Conservation (phyloP, 2,329 filamentous ascomycete species). For the Grosmannia serpens region DNA sequence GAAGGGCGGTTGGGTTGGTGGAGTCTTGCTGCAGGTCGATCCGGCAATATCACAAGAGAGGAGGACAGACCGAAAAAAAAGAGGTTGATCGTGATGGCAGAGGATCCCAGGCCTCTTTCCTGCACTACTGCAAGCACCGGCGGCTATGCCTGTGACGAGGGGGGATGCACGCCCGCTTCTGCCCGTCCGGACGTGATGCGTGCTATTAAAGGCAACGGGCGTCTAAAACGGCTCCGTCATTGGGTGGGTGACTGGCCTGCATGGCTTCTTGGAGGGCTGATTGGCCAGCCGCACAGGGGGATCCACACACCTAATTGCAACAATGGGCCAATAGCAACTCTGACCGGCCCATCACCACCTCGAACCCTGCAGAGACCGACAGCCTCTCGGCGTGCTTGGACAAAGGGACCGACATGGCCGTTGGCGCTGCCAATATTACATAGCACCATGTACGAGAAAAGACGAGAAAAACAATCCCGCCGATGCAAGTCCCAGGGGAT, state of each 20-base stretch:
- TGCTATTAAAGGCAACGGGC: not conserved
- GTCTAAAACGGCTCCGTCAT: not conserved
- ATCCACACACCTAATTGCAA: not conserved
- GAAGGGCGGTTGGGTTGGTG: not conserved
- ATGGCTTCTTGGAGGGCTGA: not conserved
- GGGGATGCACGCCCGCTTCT: not conserved
- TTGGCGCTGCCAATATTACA: not conserved
- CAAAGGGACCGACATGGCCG: not conserved
- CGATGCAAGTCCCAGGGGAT: not conserved
- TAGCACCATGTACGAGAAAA: too few relatives aligned
- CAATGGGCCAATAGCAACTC: not conserved
- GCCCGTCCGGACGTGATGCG: not conserved
- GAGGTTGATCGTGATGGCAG: not conserved
- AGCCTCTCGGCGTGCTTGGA: not conserved
- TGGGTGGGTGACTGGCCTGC: not conserved
- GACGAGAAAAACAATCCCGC: not conserved
- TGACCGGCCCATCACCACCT: not conserved
- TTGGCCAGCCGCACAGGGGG: not conserved
- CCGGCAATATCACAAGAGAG: not conserved
- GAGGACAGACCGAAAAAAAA: not conserved
- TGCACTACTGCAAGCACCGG: not conserved
- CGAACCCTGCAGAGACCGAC: not conserved
- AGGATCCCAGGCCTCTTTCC: not conserved
- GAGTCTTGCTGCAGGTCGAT: not conserved
- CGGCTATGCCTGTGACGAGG: not conserved